Evolutionary conservation across 345 rosid species (phyloP).

Genomic region (Theobroma cacao): DNA sequence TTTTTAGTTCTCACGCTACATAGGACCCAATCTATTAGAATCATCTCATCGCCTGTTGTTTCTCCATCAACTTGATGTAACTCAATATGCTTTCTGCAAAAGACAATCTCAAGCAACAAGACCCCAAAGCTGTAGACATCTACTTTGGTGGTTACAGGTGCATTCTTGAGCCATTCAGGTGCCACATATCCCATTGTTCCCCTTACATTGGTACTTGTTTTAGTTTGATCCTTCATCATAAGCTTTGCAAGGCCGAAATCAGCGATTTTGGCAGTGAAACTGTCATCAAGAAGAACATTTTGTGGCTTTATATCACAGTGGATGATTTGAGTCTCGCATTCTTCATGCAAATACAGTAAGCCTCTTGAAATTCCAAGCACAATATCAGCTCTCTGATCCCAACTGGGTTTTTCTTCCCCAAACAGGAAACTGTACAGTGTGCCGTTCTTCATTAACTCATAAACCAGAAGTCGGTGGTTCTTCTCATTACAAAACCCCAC

Average conservation of each 20-base stretch:
- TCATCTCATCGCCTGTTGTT: slow-evolving; percentile 13
- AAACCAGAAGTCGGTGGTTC: slow-evolving; percentile 36
- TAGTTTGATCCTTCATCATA: slow-evolving; percentile 34
- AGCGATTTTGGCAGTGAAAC: slow-evolving; percentile 26
- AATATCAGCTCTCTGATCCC: slow-evolving; percentile 37
- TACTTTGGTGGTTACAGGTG: slow-evolving; percentile 27
- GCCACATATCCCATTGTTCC: slow-evolving; percentile 50
- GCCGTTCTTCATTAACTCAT: slow-evolving; percentile 42
- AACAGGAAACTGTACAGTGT: slow-evolving; percentile 35
- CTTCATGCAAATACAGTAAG: slow-evolving; percentile 44
- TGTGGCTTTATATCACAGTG: slow-evolving; percentile 55
- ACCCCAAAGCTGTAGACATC: slow-evolving; percentile 39
- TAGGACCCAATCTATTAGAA: slow-evolving; percentile 33
- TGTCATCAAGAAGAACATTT: slow-evolving; percentile 39
- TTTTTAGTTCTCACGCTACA: slow-evolving; percentile 17
- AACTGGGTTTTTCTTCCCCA: slow-evolving; percentile 28
- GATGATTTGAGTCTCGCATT: slow-evolving; percentile 43
- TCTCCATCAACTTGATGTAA: slow-evolving; percentile 18
- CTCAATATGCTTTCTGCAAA: slow-evolving; percentile 28
- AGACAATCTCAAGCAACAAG: slow-evolving; percentile 29
- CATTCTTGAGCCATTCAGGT: slow-evolving; percentile 48
- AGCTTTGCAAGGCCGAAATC: slow-evolving; percentile 49
- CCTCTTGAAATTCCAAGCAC: slow-evolving; percentile 36
- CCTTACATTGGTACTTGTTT: slow-evolving; percentile 34
- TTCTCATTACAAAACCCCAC: slow-evolving; percentile 40